Evolutionary conservation across 345 rosid genomes (phyloP).

Genomic region (Balakata baccata): DNA sequence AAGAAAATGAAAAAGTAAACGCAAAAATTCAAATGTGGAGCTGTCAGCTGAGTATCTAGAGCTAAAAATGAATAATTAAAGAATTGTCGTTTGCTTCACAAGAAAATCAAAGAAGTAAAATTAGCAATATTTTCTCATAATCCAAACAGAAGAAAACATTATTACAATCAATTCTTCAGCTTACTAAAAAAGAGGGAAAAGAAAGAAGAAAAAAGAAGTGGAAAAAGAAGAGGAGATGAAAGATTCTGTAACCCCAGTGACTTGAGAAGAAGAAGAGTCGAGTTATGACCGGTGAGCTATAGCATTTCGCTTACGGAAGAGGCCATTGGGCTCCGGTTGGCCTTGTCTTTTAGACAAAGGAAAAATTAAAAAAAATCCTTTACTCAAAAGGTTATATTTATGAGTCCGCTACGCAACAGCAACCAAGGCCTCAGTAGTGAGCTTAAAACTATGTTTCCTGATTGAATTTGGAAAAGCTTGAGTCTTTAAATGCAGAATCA

Average conservation of each 20-base stretch:
- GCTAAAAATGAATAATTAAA: neutral
- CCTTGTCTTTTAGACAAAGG: neutral
- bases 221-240: neutral
- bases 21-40: neutral
- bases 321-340: neutral
- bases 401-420: slow-evolving; percentile 54
- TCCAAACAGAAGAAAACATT: slow-evolving; percentile 1
- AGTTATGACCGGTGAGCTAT: neutral
- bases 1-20: neutral
- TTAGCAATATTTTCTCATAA: slow-evolving; percentile 1
- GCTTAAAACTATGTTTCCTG: slow-evolving; percentile 27
- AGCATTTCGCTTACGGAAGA: neutral
- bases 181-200: no score
- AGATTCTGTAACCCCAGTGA: slow-evolving; percentile 21
- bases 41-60: neutral
- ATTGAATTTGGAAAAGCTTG: slow-evolving; percentile 31
- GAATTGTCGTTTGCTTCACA: neutral
- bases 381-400: slow-evolving; percentile 32
- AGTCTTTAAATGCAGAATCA: slow-evolving; percentile 27
- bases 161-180: neutral
- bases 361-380: no score
- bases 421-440: slow-evolving; percentile 55
- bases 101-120: neutral
- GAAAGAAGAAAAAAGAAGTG: no score
- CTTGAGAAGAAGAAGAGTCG: slow-evolving; percentile 4